Conservation (phyloP, 768 basidiomycete species). For the Rossbeevera mucosa region DNA sequence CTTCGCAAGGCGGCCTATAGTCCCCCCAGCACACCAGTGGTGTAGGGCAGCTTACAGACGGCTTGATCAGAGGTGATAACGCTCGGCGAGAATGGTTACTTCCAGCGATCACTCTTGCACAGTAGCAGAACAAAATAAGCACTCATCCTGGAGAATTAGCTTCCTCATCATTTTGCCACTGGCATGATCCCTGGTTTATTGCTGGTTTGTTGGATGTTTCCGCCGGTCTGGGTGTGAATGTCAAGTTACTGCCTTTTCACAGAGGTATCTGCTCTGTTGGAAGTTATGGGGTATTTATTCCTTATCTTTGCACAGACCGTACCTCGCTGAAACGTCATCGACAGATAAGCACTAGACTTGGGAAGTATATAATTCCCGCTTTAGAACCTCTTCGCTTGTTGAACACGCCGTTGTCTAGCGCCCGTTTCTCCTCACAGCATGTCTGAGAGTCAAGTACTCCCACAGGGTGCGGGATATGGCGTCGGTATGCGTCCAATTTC, state of each 20-base stretch:
- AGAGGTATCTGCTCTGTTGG: neutral
- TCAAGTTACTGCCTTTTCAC: neutral
- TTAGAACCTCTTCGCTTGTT: neutral
- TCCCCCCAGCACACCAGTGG: neutral
- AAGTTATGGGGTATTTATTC: neutral
- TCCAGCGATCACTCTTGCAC: neutral
- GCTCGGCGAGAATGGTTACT: neutral
- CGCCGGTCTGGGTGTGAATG: no score
- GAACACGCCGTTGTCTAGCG: neutral
- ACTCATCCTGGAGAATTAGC: neutral
- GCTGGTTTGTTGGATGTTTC: neutral
- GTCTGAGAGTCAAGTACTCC: conserved; percentile 43
- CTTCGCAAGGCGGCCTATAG: neutral
- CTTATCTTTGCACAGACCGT: conserved; percentile 16
- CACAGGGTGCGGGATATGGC: conserved; percentile 83
- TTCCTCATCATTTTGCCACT: neutral
- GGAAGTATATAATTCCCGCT: conserved; percentile 7
- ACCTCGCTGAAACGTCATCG: conserved; percentile 1
- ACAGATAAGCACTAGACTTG: conserved; percentile 13
- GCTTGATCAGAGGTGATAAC: no score
- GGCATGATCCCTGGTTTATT: neutral
- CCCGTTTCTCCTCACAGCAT: conserved; percentile 7
- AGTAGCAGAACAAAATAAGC: neutral
- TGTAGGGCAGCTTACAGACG: no score
- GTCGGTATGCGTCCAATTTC: conserved; percentile 47